Percentiles rank a stretch among this genome's conserved stretches.
phyloP scores from a whole-genome alignment of 148 eudicot species.

The Amaranthus palmeri region DNA sequence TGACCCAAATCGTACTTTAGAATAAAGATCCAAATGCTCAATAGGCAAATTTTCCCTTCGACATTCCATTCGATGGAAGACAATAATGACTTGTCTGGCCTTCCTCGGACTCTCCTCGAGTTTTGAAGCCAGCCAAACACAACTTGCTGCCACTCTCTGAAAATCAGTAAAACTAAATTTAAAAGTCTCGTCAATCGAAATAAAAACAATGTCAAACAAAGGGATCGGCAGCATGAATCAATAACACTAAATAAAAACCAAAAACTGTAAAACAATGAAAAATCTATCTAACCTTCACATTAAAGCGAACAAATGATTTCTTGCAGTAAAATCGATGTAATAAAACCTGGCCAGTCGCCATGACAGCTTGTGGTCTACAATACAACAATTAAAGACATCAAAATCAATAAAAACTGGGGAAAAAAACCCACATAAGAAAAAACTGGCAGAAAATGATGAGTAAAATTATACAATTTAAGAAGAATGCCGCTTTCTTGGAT shows the following conservation, averaged over 20 bases:
- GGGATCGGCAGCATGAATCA: too few species aligned
- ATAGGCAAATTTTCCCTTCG: slow-evolving; percentile 79
- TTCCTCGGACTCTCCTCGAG: slow-evolving; percentile 90
- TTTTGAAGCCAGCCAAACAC: slow-evolving; percentile 97
- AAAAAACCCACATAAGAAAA: not conserved
- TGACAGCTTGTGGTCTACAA: slow-evolving; percentile 81
- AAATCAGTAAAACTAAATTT: slow-evolving; percentile 1
- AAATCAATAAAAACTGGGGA: not conserved
- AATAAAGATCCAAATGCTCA: slow-evolving; percentile 60
- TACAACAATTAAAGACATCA: slow-evolving; percentile 33
- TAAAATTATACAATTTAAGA: slow-evolving; percentile 70
- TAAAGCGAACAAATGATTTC: slow-evolving; percentile 84
- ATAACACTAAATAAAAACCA: not conserved
- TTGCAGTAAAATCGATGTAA: slow-evolving; percentile 95
- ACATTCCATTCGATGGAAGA: slow-evolving; percentile 94
- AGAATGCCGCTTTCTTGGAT: slow-evolving; percentile 93
- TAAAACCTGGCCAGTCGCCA: slow-evolving; percentile 96
- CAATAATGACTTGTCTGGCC: slow-evolving; percentile 85
- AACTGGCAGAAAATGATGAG: slow-evolving; percentile 1
- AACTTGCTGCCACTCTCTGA: slow-evolving; percentile 91
- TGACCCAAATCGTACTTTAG: slow-evolving; percentile 40
- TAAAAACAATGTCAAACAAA: not conserved
- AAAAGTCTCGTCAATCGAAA: slow-evolving; percentile 1
- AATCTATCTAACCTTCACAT: slow-evolving; percentile 57
- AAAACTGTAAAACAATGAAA: slow-evolving; percentile 3